Base-by-base conservation (phyloP, 2,329 filamentous ascomycete species). In the Thermothelomyces thermophilus region DNA sequence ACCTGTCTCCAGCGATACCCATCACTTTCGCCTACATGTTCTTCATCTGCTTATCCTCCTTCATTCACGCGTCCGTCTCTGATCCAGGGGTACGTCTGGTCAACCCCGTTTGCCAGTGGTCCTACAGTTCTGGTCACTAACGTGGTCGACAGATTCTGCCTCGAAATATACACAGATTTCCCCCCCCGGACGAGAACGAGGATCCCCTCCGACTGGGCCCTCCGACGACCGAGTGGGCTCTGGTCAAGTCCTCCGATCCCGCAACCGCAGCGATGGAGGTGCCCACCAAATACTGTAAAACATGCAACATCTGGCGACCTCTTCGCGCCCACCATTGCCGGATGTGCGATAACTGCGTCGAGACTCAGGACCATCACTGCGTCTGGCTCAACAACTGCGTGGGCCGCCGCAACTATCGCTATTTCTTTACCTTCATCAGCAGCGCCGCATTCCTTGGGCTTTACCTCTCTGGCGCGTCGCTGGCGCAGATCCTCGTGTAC, bases 321-420 rank as follows among this genome's bases (percentile, higher is more conserved):
- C 90, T 91, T 24, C 87, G 93, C 51, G 90, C 89, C 51, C 94
- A 98, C 64, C 93, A 98, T 70, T 98, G 93, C 69, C 87, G 93
- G 50, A 79, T 95, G 24, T 98, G 93, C 70, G 91, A 98, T 69
- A 96, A 94, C 67, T 98, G 93, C 66, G 81, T 98, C 53, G 93
- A 98, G 68, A 95, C 90, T 0, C 89, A 96, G 59, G 93, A 98
- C 63, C 93, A 98, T 64, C 93, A 98, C 69, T 98, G 93, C 63
- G 90, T 97, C 14, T 98, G 93, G 93, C 80, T 98, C 56, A 98
- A 98, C 71, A 98, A 98, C 67, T 98, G 93, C 58, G 86, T 98
- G 43, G 93, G 93, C 37, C 85, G 91, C 58, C 87, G 93, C 61
- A 98, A 98, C 70, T 98, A 98, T 70, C 88, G 93, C 56, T 97